Base-by-base conservation (phyloP, 2,329 filamentous ascomycete genomes). In the Clonostachys rhizophaga region DNA sequence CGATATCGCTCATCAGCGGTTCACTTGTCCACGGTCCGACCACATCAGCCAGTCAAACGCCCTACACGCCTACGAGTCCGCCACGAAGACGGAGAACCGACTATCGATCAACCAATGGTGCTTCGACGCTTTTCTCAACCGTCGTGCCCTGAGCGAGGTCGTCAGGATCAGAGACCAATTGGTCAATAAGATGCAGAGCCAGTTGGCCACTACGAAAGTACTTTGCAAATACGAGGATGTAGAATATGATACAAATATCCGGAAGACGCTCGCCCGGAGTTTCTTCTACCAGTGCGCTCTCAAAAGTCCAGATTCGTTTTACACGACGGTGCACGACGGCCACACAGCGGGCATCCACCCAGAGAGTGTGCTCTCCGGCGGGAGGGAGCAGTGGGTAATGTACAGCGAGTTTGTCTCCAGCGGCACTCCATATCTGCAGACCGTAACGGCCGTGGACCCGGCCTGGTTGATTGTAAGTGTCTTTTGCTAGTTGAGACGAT, bases 251-350 rank as follows among this genome's bases (percentile, higher is more conserved):
- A 8, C 36, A n/a, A 12, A n/a, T n/a, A 39, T 39, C 12, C 36
- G 40, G n/a, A 17, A 42, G 20, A 20, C 20, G 4, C 13, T 24
- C 18, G 16, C 40, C 14, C 40, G 20, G n/a, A 20, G 16, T 14
- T 20, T 17, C 4, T 42, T 16, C 40, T 14, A 42, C 20, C n/a
- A 42, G 40, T 14, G 13, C 13, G 40, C 40, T 20, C 13, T 42
- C 13, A 13, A 20, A 13, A 6, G 6, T 20, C n/a, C 44, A 34
- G 24, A 48, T 48, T 40, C 42, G 42, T 41, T 45, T 48, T 52
- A 52, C 40, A 42, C 35, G 37, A 51, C 49, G 14, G 44, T 51
- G 14, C 46, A 47, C 35, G 49, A 51, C 24, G 49, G 49, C 18
- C 40, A 34, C 34, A 24, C 42, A 10, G 47, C 18, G 3, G 44